These are phyloP conservation scores for Plasmodium chabaudi DNA, from an alignment of 169 alveolate species.

Conservation along the genomic window DNA sequence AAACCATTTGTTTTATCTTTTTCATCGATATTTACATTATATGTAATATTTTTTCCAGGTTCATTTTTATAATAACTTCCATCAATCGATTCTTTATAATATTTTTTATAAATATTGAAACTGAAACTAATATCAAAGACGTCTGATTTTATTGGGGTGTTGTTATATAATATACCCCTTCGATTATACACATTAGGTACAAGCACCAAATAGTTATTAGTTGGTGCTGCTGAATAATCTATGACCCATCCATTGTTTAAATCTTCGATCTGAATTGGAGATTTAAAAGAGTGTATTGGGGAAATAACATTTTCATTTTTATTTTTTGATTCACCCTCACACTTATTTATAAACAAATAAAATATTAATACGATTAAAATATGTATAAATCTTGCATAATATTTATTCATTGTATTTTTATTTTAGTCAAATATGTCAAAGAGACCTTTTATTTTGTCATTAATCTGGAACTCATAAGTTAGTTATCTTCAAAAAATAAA, in stretches of 20 bases:
- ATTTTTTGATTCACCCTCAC: not conserved
- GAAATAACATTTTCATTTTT: not conserved
- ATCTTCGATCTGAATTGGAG: conserved; percentile 30
- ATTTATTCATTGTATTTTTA: not conserved
- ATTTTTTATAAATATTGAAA: conserved; percentile 6
- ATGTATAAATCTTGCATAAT: not conserved
- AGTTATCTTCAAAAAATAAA: no score
- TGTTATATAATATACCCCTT: conserved; percentile 48
- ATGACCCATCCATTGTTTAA: conserved; percentile 54
- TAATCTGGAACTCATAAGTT: no score
- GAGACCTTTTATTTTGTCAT: not conserved
- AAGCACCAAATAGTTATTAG: conserved; percentile 42
- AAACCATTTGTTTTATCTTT: conserved; percentile 43
- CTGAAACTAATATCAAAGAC: conserved; percentile 24
- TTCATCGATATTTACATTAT: conserved; percentile 27
- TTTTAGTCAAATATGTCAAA: no score
- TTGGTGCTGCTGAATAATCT: conserved; percentile 33
- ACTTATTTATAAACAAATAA: not conserved
- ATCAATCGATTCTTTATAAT: conserved; percentile 30
- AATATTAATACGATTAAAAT: not conserved
- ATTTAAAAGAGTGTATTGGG: conserved; percentile 38
- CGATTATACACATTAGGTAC: conserved; percentile 63
- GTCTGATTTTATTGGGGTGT: conserved; percentile 25
- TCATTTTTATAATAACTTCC: conserved; percentile 21
- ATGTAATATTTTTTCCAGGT: not conserved